A percentile compares a stretch with the other conserved stretches of the same genome.
phyloP scores from a whole-genome alignment of 2,329 filamentous ascomycete species.

The Chaetomiaceae sp. region DNA sequence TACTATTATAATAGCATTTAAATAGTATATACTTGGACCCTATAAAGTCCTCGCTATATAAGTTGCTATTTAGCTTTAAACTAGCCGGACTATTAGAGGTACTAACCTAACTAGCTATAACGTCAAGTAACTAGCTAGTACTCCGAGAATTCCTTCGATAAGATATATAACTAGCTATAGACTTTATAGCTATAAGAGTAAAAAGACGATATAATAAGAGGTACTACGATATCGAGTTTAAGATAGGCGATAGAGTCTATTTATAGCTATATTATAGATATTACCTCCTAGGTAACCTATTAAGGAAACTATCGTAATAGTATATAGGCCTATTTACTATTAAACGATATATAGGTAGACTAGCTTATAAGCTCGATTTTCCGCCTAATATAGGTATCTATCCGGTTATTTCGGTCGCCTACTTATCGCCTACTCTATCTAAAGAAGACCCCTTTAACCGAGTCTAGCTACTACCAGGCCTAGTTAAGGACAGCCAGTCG shows the following conservation, averaged over 20 bases:
- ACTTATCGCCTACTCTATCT: constrained; percentile 36
- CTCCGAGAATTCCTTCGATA: background rate
- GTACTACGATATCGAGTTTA: background rate
- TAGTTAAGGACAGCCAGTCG: background rate
- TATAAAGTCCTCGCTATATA: background rate
- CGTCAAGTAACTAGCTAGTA: background rate
- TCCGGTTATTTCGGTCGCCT: background rate
- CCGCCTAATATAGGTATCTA: background rate
- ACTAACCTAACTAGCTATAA: background rate
- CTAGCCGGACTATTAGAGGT: background rate
- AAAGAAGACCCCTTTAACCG: background rate
- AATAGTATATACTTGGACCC: background rate
- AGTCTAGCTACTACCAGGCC: too few species aligned
- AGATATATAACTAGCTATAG: background rate
- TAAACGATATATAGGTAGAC: background rate
- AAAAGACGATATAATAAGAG: background rate
- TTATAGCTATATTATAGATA: background rate
- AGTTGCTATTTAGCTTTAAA: background rate
- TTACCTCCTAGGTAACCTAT: background rate
- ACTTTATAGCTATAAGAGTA: background rate
- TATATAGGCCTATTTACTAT: background rate
- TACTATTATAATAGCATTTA: background rate
- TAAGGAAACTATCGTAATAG: background rate
- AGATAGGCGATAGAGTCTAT: background rate
- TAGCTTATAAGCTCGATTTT: background rate